Percentiles rank a stretch among this genome's conserved stretches.
These are phyloP conservation scores for Avicennia marina DNA, from an alignment of 257 asterid species.

Conservation along the genomic window DNA sequence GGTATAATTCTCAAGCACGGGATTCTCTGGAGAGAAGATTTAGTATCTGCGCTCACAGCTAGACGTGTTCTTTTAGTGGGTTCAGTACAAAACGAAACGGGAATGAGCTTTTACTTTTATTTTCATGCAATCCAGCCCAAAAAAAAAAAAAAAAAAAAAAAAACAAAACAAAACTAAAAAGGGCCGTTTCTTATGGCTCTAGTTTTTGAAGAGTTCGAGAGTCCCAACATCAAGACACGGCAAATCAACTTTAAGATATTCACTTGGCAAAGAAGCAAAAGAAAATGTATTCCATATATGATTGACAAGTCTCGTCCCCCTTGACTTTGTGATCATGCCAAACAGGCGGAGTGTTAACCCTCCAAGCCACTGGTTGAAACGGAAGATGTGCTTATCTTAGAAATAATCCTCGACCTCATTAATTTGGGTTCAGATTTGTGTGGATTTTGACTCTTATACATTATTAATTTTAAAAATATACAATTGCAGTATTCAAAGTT, in stretches of 20 bases:
- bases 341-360: neutral
- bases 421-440: no score
- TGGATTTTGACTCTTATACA: no score
- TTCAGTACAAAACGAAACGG: neutral
- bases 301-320: neutral
- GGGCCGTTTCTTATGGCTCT: neutral
- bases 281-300: neutral
- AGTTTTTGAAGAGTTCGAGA: neutral
- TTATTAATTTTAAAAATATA: no score
- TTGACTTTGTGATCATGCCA: slow-evolving; percentile 12
- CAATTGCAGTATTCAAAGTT: no score
- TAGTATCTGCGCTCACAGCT: neutral
- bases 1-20: neutral
- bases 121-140: neutral
- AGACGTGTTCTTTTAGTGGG: neutral
- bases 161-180: no score
- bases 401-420: neutral
- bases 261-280: slow-evolving; percentile 7
- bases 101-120: neutral
- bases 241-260: slow-evolving; percentile 2
- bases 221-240: neutral
- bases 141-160: no score
- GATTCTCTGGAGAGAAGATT: slow-evolving; percentile 17
- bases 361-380: neutral
- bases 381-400: neutral